Conservation (phyloP, 148 eudicot genomes). For the Cornus controversa region DNA sequence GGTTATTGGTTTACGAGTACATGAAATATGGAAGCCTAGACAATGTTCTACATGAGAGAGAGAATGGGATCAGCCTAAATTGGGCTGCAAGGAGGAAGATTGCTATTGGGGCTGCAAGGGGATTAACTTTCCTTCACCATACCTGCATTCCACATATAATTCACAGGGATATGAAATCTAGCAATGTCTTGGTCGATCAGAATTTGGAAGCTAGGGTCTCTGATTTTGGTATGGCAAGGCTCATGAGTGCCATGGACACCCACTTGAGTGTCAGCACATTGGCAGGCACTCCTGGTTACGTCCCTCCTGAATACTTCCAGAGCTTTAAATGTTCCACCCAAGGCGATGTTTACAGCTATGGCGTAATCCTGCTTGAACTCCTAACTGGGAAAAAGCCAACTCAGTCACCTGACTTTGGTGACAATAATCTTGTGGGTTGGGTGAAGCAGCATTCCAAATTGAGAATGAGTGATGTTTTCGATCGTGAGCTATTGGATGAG, state of each 20-base stretch:
- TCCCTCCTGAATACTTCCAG: constrained; percentile 85
- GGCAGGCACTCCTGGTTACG: constrained; percentile 92
- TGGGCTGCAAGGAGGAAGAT: constrained; percentile 78
- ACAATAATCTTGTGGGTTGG: constrained; percentile 92
- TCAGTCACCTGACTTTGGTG: constrained; percentile 84
- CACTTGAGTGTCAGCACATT: constrained; percentile 89
- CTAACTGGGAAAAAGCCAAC: constrained; percentile 79
- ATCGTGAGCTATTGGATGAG: constrained; percentile 56
- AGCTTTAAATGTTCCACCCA: constrained; percentile 71
- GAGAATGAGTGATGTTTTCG: constrained; percentile 68
- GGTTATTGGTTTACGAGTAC: constrained; percentile 84
- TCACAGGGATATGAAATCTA: constrained; percentile 92
- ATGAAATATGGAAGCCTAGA: constrained; percentile 90
- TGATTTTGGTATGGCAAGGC: constrained; percentile 95
- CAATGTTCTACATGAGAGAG: constrained; percentile 68
- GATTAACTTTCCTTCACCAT: constrained; percentile 87
- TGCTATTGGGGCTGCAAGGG: constrained; percentile 85
- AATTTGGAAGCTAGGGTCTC: constrained; percentile 80
- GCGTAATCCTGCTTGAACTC: constrained; percentile 81
- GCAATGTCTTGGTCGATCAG: constrained; percentile 80
- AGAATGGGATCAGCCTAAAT: constrained; percentile 62
- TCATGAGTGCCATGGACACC: constrained; percentile 84
- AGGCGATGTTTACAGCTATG: constrained; percentile 93
- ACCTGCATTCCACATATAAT: constrained; percentile 84
- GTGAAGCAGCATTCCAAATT: constrained; percentile 65